Evolutionary conservation across 805 yeast genomes (phyloP), one percentile per base, ranked within the genome.

Genomic region (Ogataea minuta): DNA sequence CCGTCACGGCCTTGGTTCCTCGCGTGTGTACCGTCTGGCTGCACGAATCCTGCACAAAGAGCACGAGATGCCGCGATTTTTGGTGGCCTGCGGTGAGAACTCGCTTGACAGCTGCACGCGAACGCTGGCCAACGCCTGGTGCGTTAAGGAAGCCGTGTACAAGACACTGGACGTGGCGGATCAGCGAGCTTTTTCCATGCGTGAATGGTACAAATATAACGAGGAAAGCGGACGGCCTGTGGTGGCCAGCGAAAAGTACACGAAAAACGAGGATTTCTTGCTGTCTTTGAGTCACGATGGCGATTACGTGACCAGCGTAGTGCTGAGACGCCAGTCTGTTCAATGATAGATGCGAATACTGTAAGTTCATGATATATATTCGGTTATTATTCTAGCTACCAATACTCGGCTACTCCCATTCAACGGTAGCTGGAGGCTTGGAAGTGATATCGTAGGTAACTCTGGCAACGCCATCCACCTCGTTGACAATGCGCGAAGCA

Each of bases 351-450:
- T n/a, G n/a, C n/a, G n/a, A n/a, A n/a, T n/a, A n/a, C n/a, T n/a
- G n/a, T n/a, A n/a, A n/a, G n/a, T n/a, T n/a, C n/a, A 24, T 13
- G 19, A 12, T 21, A 24, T 10, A 11, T 20, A 16, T 20, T 23
- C 24, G 56, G 28, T 14, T 17, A 15, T 19, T 19, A 19, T 19
- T 19, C 21, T 19, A 19, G 21, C 21, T 19, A 6, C 21, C 21
- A 8, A 31, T 26, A 24, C 17, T 9, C n/a, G 16, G 43, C 58
- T 82, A 91, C 72, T 93, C 99, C 99, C 98, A 93, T 68, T 93
- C 99, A 54, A 93, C 99, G 45, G 99, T 93, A 45, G 99, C 99
- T 47, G 99, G 99, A 42, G 99, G 99, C 72, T 93, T 93, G 45
- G 97, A 89, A 45, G 99, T 93, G 65, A 93, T 90, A 67, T 93